phyloP scores from a whole-genome alignment of 169 alveolate species.

The Neospora caninum region DNA sequence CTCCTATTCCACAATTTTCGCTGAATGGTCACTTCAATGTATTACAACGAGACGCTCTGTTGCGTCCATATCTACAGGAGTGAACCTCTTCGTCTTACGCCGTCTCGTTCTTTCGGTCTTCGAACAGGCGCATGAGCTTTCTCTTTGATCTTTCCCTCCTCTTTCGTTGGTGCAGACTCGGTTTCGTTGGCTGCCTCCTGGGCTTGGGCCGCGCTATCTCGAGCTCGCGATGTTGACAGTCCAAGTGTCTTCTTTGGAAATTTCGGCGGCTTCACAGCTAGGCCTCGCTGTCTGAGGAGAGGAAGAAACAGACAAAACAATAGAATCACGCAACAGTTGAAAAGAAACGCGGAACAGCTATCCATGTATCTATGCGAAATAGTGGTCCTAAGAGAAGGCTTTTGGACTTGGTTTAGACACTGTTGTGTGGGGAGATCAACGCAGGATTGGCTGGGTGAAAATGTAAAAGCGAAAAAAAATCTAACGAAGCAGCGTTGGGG shows the following conservation, averaged over 20 bases:
- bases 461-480: too few relatives aligned
- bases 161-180: neutral
- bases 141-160: neutral
- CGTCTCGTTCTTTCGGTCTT: neutral
- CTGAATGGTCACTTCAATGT: neutral
- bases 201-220: neutral
- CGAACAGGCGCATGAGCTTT: neutral
- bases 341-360: neutral
- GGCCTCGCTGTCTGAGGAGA: neutral
- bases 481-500: too few relatives aligned
- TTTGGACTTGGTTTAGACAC: too few relatives aligned
- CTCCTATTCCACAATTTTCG: neutral
- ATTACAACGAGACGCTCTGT: too few relatives aligned
- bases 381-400: too few relatives aligned
- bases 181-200: neutral
- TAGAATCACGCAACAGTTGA: neutral
- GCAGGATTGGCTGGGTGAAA: too few relatives aligned
- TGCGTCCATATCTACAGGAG: too few relatives aligned
- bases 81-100: neutral
- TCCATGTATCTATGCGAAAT: too few relatives aligned
- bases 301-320: neutral
- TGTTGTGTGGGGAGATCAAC: too few relatives aligned
- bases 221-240: neutral
- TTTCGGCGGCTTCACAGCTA: neutral
- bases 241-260: neutral